A percentile compares a stretch with the other conserved stretches of the same genome.
Evolutionary conservation across 108 stramenopile species (phyloP).

Genomic region (Nannochloropsis gaditana): DNA sequence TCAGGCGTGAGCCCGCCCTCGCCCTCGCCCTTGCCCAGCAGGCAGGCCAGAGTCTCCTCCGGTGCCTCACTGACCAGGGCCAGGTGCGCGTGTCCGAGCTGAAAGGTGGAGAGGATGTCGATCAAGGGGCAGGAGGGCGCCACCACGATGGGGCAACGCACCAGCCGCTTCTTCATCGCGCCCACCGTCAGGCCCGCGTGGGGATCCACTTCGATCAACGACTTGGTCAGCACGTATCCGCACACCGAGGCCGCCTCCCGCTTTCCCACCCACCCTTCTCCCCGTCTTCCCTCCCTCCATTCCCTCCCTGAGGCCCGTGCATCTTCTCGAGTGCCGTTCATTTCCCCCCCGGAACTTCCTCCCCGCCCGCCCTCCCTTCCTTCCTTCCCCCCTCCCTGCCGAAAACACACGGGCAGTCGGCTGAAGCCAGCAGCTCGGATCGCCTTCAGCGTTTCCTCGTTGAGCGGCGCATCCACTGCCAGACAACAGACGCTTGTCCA

Average conservation of each 20-base stretch:
- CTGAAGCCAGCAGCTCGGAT: conserved; percentile 44
- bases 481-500: conserved; percentile 33
- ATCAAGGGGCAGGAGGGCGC: conserved; percentile 29
- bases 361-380: neutral
- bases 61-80: conserved; percentile 34
- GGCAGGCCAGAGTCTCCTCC: neutral
- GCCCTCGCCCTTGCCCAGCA: conserved; percentile 24
- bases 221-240: neutral
- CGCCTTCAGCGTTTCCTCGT: conserved; percentile 33
- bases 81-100: conserved; percentile 39
- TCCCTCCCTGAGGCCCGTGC: neutral
- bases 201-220: neutral
- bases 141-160: conserved; percentile 42
- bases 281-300: neutral
- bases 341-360: neutral
- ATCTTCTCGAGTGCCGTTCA: neutral
- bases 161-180: conserved; percentile 17
- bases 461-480: conserved; percentile 23
- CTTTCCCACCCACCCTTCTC: neutral
- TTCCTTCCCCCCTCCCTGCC: neutral
- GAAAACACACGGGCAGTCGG: conserved; percentile 32
- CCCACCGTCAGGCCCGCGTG: neutral
- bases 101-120: conserved; percentile 43
- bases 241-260: neutral
- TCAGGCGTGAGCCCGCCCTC: conserved; percentile 31